Evolutionary conservation across 2,329 filamentous ascomycete species (phyloP).

Genomic region (Colletotrichum endophyticum): DNA sequence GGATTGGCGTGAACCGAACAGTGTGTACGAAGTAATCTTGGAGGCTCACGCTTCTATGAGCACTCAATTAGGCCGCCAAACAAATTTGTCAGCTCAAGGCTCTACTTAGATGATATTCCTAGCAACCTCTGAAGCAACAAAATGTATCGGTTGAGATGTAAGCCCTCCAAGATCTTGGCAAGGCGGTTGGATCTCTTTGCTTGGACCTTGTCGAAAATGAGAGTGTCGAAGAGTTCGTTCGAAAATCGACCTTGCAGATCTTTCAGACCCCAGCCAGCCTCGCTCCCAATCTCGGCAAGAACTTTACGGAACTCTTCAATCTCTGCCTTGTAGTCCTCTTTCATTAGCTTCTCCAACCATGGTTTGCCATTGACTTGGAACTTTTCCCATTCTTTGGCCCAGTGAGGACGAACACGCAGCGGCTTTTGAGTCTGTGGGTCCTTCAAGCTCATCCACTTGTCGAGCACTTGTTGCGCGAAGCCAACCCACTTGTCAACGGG

Average conservation of each 20-base stretch:
- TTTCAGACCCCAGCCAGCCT: constrained; percentile 42
- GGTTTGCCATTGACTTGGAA: constrained; percentile 34
- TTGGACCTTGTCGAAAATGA: constrained; percentile 25
- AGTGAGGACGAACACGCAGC: constrained; percentile 45
- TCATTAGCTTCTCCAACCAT: constrained; percentile 35
- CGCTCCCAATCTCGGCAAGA: constrained; percentile 38
- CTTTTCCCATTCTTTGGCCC: constrained; percentile 51
- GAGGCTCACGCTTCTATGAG: neutral
- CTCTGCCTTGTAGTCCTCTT: constrained; percentile 40
- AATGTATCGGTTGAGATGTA: neutral
- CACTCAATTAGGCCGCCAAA: neutral
- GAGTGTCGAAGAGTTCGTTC: constrained; percentile 42
- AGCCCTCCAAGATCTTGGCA: neutral
- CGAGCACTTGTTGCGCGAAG: constrained; percentile 44
- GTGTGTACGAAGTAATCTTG: neutral
- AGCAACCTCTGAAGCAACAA: neutral
- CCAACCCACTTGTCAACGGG: constrained; percentile 39
- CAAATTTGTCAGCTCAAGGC: neutral
- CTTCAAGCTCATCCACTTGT: constrained; percentile 45
- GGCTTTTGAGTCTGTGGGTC: constrained; percentile 30
- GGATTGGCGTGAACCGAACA: neutral
- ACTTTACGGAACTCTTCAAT: constrained; percentile 39
- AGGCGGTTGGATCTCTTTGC: neutral
- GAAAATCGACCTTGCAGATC: constrained; percentile 43
- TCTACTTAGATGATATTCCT: neutral